Evolutionary conservation across 75 land plant species (phyloP), one percentile per base, ranked within the genome.

Genomic region (Pseudotsuga menziesii): DNA sequence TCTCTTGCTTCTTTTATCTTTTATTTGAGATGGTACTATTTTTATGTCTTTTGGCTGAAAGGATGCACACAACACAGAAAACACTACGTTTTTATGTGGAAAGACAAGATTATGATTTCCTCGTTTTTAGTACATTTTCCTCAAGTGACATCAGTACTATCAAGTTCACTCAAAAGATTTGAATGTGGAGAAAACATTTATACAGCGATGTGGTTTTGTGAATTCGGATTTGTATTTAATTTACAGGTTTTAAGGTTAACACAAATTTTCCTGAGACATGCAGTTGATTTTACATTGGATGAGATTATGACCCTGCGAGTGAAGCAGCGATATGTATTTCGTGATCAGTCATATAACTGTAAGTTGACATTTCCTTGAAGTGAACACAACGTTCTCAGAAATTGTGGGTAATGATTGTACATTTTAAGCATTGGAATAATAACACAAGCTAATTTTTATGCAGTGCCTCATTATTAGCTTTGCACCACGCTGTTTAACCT

Each of bases 241-340:
- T 41, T n/a, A 64, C 41, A 6, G 5, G 29, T 3, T 39, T 23
- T 69, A 20, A 20, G 41, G 2, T 41, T 69, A 69, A 69, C 72
- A 41, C 36, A 20, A 35, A 0, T 41, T 9, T 39, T 69, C 19
- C 8, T 69, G 72, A 41, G 52, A 41, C 60, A 8, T 88, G 78
- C 94, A 93, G 98, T 96, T 76, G 98, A 96, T 75, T 96, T 96
- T 70, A 96, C 98, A 69, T 80, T 88, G 27, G 79, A 87, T 73
- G 98, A 96, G 75, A 79, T 96, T 15, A 78, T 84, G 78, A 79
- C 84, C 61, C 60, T 96, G 56, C 81, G 90, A 60, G 85, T 85
- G 77, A 84, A 83, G 62, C 98, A 96, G 76, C 83, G 98, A 57
- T 94, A 78, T 61, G 48, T 26, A 5, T 90, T 87, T 70, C 89